Percentiles rank a stretch among this genome's conserved stretches.
Evolutionary conservation across 1,139 yeast species (phyloP).

Genomic region (Taphrina deformans): DNA sequence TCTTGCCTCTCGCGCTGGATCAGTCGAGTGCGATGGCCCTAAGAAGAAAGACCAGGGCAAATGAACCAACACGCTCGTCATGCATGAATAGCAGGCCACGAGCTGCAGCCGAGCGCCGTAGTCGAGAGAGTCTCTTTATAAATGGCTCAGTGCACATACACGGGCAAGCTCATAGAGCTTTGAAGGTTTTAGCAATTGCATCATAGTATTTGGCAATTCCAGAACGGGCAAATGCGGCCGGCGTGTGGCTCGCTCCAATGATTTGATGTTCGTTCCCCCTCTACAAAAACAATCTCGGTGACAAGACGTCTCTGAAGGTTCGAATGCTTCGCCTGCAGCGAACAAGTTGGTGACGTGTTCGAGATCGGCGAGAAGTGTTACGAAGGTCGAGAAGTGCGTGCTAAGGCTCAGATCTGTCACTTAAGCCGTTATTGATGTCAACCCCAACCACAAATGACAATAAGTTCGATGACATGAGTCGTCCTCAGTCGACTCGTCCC

Average conservation of each 20-base stretch:
- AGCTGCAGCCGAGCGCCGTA: no score
- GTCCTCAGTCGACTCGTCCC: slow-evolving; percentile 15
- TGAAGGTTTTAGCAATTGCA: not conserved
- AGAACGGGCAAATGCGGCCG: not conserved
- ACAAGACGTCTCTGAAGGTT: not conserved
- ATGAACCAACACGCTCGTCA: no score
- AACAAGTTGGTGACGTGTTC: not conserved
- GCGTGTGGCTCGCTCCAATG: not conserved
- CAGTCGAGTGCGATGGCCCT: no score
- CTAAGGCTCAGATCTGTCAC: not conserved
- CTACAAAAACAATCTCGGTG: not conserved
- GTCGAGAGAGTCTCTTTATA: no score
- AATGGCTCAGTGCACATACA: no score
- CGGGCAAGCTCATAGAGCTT: no score
- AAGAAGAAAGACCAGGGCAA: no score
- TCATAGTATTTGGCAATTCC: not conserved
- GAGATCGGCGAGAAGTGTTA: not conserved
- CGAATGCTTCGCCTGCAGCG: not conserved
- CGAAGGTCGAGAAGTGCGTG: not conserved
- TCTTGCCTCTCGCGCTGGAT: no score
- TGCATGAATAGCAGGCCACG: no score
- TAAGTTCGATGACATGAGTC: slow-evolving; percentile 1
- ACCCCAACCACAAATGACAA: slow-evolving; percentile 3
- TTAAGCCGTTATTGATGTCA: not conserved
- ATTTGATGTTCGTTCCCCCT: slow-evolving; percentile 16